Conservation (phyloP, 1,284 basidiomycete genomes). For the Leccinum griseonigrum region DNA sequence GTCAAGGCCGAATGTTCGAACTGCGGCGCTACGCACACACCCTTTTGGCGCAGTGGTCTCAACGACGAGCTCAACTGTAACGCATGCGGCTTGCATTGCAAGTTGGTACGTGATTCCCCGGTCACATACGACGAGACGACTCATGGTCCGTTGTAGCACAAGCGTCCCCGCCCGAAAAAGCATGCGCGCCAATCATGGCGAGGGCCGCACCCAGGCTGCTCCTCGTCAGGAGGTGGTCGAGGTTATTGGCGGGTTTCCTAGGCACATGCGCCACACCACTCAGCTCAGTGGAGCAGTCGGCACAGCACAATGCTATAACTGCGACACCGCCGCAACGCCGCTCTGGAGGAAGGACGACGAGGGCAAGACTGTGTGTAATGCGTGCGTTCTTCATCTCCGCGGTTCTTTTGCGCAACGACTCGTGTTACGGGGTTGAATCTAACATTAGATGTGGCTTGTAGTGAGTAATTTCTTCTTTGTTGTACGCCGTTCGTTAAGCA, state of each 20-base stretch:
- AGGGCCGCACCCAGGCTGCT: slow-evolving; percentile 50
- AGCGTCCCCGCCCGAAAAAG: slow-evolving; percentile 78
- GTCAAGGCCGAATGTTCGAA: slow-evolving; percentile 82
- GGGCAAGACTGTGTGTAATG: slow-evolving; percentile 89
- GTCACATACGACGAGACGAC: neutral
- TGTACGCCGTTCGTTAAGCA: slow-evolving; percentile 6
- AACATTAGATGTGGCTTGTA: slow-evolving; percentile 46
- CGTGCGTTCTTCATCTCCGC: slow-evolving; percentile 49
- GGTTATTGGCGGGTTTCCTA: slow-evolving; percentile 46
- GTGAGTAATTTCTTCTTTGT: slow-evolving; percentile 38
- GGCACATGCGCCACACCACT: slow-evolving; percentile 22
- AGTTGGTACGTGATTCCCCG: slow-evolving; percentile 48
- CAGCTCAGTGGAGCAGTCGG: slow-evolving; percentile 30
- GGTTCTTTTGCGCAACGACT: slow-evolving; percentile 8
- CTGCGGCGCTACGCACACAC: slow-evolving; percentile 54
- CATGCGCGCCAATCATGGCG: slow-evolving; percentile 72
- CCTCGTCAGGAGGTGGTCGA: slow-evolving; percentile 55
- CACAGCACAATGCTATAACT: slow-evolving; percentile 82
- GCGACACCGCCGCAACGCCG: slow-evolving; percentile 85
- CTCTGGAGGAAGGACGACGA: slow-evolving; percentile 91
- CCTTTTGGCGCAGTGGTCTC: slow-evolving; percentile 66
- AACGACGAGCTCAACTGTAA: slow-evolving; percentile 86
- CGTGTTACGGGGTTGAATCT: slow-evolving; percentile 3
- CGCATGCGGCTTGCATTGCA: slow-evolving; percentile 78
- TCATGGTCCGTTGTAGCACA: slow-evolving; percentile 48